phyloP scores from a whole-genome alignment of 495 filamentous ascomycete species.

The Xanthoparmelia taractica region DNA sequence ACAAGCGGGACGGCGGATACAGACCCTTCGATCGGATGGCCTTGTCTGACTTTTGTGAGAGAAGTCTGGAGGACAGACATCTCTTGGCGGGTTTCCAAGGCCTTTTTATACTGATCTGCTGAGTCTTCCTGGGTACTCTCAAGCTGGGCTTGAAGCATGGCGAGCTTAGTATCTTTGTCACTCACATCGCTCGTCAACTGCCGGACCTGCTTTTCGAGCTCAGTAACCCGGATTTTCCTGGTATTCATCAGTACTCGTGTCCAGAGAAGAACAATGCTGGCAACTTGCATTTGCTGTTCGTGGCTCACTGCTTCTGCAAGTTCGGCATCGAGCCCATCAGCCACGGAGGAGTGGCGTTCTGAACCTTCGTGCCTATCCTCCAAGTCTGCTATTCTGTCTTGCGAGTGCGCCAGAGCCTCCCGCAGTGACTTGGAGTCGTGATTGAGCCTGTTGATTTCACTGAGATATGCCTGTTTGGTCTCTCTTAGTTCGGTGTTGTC shows the following conservation, averaged over 20 bases:
- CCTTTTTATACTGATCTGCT: slow-evolving; percentile 8
- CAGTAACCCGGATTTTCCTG: slow-evolving; percentile 19
- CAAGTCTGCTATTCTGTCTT: slow-evolving; percentile 25
- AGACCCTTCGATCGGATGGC: slow-evolving; percentile 21
- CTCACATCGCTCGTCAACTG: slow-evolving; percentile 8
- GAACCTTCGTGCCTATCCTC: slow-evolving; percentile 15
- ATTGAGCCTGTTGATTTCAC: slow-evolving; percentile 50
- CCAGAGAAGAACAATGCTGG: slow-evolving; percentile 4
- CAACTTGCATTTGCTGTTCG: slow-evolving; percentile 29
- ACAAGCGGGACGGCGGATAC: slow-evolving; percentile 6
- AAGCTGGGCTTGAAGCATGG: slow-evolving; percentile 18
- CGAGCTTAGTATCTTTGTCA: slow-evolving; percentile 10
- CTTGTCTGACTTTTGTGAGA: slow-evolving; percentile 18
- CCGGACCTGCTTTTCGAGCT: slow-evolving; percentile 20
- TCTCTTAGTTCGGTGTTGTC: slow-evolving; percentile 53
- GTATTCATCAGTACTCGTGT: slow-evolving; percentile 10
- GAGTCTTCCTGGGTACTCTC: slow-evolving; percentile 13
- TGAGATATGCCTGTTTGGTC: slow-evolving; percentile 48
- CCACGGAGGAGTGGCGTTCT: slow-evolving; percentile 14
- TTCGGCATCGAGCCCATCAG: slow-evolving; percentile 20
- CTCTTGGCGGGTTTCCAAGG: slow-evolving; percentile 11
- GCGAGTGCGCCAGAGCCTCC: slow-evolving; percentile 48
- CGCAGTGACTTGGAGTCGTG: slow-evolving; percentile 47
- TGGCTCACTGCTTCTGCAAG: slow-evolving; percentile 16
- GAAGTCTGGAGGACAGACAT: slow-evolving; percentile 18